A percentile compares a stretch with the other conserved stretches of the same genome.
phyloP scores from a whole-genome alignment of 306 rosid species.

The Cucumis melo region DNA sequence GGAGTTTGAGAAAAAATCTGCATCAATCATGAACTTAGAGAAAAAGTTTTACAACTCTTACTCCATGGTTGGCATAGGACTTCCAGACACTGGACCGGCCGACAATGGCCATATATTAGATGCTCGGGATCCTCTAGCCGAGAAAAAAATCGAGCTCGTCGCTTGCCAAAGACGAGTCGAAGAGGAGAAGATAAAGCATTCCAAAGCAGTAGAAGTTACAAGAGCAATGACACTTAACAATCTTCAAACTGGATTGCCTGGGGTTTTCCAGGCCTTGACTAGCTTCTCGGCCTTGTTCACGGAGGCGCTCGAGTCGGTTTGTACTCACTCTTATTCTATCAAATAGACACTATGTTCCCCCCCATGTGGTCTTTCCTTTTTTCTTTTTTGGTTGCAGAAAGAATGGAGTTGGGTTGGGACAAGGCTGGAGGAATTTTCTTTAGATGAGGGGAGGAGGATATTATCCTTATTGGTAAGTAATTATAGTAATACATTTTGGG shows the following conservation, averaged over 20 bases:
- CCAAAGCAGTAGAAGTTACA: constrained; percentile 79
- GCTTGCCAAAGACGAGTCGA: constrained; percentile 82
- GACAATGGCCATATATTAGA: constrained; percentile 62
- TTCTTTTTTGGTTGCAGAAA: background rate
- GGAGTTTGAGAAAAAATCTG: constrained; percentile 86
- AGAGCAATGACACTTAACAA: constrained; percentile 90
- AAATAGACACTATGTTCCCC: constrained; percentile 13
- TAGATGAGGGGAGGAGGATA: background rate
- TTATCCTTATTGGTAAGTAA: constrained; percentile 1
- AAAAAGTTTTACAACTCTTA: constrained; percentile 83
- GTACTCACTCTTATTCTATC: constrained; percentile 70
- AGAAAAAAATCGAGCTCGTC: constrained; percentile 71
- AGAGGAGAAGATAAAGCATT: constrained; percentile 80
- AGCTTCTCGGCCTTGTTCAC: constrained; percentile 77
- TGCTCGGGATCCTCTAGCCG: constrained; percentile 82
- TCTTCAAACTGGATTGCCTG: constrained; percentile 95
- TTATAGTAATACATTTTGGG: constrained; percentile 13
- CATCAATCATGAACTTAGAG: constrained; percentile 61
- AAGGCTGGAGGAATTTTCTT: background rate
- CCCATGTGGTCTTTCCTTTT: background rate
- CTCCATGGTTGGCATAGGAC: constrained; percentile 93
- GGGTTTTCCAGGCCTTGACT: constrained; percentile 85
- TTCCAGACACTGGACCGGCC: constrained; percentile 61
- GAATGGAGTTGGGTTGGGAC: background rate
- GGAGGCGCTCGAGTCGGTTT: constrained; percentile 69